Conservation (phyloP, 805 yeast genomes). For the Metschnikowia continentalis region DNA sequence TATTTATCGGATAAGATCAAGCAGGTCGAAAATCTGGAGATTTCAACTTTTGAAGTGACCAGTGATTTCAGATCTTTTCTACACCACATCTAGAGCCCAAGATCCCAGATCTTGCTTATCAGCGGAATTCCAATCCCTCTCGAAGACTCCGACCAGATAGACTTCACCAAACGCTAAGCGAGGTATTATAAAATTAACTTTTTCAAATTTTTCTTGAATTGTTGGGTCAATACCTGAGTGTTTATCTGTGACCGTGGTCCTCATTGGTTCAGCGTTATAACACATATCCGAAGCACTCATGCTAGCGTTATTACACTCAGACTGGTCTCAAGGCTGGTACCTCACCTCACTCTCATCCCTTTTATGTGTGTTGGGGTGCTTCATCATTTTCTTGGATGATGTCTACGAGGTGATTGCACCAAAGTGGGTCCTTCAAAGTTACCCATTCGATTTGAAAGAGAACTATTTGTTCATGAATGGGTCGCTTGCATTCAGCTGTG, state of each 20-base stretch:
- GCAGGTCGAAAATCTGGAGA: not conserved
- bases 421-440: conserved; percentile 32
- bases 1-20: not conserved
- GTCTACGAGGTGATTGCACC: conserved; percentile 43
- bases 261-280: not conserved
- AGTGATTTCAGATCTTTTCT: not conserved
- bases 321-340: conserved; percentile 53
- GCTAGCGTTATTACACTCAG: not conserved
- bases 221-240: not conserved
- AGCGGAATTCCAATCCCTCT: not conserved
- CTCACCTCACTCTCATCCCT: conserved; percentile 61
- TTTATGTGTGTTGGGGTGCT: conserved; percentile 70
- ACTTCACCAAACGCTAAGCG: not conserved
- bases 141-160: not conserved
- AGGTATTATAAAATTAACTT: not conserved
- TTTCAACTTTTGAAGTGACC: not conserved
- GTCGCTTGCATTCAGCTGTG: conserved; percentile 74
- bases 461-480: conserved; percentile 66
- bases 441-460: conserved; percentile 51
- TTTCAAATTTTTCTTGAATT: not conserved
- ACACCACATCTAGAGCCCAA: not conserved
- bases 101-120: not conserved
- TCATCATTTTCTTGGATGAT: conserved; percentile 58
- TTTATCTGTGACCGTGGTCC: not conserved
- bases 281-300: not conserved